Evolutionary conservation across 208 protist genomes (phyloP), one percentile per base, ranked within the genome.

Genomic region (Herpetomonas samuelpessoai): DNA sequence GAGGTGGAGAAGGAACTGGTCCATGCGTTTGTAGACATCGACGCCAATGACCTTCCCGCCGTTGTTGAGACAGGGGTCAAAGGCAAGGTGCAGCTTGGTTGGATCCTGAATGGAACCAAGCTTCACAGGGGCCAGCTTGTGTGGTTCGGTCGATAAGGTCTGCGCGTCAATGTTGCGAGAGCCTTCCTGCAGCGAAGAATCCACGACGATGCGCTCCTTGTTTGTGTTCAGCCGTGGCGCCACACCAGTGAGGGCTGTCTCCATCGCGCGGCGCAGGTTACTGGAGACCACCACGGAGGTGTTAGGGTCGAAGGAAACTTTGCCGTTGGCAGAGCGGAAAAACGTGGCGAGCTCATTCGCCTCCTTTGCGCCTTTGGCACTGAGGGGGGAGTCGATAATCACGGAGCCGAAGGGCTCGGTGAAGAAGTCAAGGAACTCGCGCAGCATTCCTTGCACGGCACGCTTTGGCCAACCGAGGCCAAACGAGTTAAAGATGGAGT

Each of bases 111-210:
- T 73, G 27, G 57, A 46, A 3, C 74, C 80, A 16, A 91, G 73
- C 24, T 39, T 76, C 62, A 81, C 79, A 10, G 80, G 83, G 3
- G 86, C 80, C n/a, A 93, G 72, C 59, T 86, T 91, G 16, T 83
- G 73, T 3, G 41, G 56, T 62, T 91, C 86, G 1, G 79, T 86
- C 24, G 89, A 93, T 48, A 97, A 63, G 38, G 76, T 84, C 47
- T 96, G 90, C 21, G 92, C 86, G 65, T 97, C 92, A n/a, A 96
- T 83, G 70, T 96, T 96, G 60, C 87, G 79, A 27, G 86, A 90
- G 41, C 88, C 90, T 64, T 96, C 90, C 76, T 97, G 93, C 44
- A 96, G 63, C 0, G 80, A 68, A 6, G 93, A 96, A 69, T 93
- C 81, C 28, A 97, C 65, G 38, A 91, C 51, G 49, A 97, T 86